Conservation (phyloP, 257 asterid genomes). For the Solanum chiquidenum region DNA sequence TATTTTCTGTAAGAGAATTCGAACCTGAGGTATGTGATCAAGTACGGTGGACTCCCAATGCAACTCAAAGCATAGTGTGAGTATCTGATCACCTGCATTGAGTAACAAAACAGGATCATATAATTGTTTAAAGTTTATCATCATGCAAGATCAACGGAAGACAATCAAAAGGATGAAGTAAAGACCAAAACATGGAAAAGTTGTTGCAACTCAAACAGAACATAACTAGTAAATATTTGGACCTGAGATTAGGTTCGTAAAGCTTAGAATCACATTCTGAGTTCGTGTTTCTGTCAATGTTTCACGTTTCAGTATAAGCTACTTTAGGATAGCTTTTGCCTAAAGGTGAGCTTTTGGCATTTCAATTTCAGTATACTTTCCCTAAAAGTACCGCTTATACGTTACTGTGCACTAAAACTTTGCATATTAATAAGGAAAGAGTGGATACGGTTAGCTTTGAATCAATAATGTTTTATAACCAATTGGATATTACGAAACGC, state of each 20-base stretch:
- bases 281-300: neutral
- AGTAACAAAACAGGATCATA: neutral
- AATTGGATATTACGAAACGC: neutral
- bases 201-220: neutral
- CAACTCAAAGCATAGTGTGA: conserved; percentile 62
- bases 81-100: conserved; percentile 66
- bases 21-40: conserved; percentile 72
- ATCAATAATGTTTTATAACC: neutral
- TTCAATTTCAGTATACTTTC: neutral
- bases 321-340: neutral
- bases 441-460: neutral
- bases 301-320: neutral
- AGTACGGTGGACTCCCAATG: conserved; percentile 47
- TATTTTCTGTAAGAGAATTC: neutral
- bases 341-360: neutral
- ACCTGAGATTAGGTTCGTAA: neutral
- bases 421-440: neutral
- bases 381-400: neutral
- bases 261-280: neutral
- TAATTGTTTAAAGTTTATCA: neutral
- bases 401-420: neutral
- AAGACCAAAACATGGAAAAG: neutral
- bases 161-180: neutral
- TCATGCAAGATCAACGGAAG: neutral
- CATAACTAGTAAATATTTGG: neutral